Conservation (phyloP, 805 yeast species). For the Ogataea glucozyma region DNA sequence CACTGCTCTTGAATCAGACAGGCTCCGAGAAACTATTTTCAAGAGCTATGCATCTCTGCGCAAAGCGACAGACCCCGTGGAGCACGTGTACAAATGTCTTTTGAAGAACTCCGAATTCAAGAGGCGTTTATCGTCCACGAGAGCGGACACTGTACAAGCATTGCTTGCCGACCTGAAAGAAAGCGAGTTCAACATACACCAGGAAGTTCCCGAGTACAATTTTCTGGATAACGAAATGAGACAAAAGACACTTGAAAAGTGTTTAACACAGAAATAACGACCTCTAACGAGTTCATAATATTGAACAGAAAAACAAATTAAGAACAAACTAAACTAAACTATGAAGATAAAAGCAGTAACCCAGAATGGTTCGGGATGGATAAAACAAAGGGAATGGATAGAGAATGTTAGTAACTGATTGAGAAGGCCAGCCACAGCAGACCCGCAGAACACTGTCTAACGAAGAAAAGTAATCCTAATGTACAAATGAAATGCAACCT, state of each 20-base stretch:
- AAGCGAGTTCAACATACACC: slow-evolving; percentile 7
- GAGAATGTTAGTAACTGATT: too few relatives aligned
- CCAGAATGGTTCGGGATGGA: too few relatives aligned
- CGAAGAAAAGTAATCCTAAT: slow-evolving; percentile 1
- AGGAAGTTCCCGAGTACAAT: slow-evolving; percentile 13
- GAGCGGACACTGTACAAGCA: background rate
- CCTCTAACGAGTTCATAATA: too few relatives aligned
- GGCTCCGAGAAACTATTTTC: slow-evolving; percentile 20
- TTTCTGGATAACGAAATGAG: slow-evolving; percentile 11
- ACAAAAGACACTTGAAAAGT: background rate
- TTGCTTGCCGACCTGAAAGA: slow-evolving; percentile 3
- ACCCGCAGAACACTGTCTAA: background rate
- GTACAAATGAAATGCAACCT: slow-evolving; percentile 6
- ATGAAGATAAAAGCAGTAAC: too few relatives aligned
- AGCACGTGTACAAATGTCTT: slow-evolving; percentile 7
- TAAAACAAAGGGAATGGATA: too few relatives aligned
- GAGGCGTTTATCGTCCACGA: background rate
- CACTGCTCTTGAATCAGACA: slow-evolving; percentile 17
- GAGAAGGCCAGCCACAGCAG: background rate
- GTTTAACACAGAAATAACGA: background rate
- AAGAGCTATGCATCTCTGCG: slow-evolving; percentile 13
- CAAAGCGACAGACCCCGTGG: slow-evolving; percentile 11
- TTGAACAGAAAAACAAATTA: too few relatives aligned
- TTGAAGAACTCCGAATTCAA: slow-evolving; percentile 1
- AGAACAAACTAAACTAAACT: too few relatives aligned